A percentile compares a stretch with the other conserved stretches of the same genome.
These are phyloP conservation scores for Gossypium turneri DNA, from an alignment of 345 rosid genomes.

Conservation along the genomic window DNA sequence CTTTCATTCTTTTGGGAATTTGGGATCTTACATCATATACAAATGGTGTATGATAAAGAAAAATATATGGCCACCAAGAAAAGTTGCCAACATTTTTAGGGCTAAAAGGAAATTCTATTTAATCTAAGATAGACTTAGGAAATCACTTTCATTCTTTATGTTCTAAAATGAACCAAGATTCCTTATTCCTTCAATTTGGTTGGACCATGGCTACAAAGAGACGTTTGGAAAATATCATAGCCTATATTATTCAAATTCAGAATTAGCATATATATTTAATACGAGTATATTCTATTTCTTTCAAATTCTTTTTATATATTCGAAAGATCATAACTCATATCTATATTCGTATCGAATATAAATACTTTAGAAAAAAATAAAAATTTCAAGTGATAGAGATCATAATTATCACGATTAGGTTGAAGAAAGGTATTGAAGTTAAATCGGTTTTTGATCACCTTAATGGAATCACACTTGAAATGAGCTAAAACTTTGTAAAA, in stretches of 20 bases:
- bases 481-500: background rate
- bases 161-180: background rate
- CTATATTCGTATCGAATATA: too few relatives aligned
- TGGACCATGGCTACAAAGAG: background rate
- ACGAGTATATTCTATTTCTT: too few relatives aligned
- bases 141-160: background rate
- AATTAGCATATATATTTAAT: too few relatives aligned
- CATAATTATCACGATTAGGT: background rate
- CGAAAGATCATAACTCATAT: too few relatives aligned
- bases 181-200: conserved; percentile 5
- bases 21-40: conserved; percentile 3
- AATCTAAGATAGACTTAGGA: background rate
- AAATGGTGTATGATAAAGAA: background rate
- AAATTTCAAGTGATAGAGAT: background rate
- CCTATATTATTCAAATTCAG: background rate
- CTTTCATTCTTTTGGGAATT: background rate
- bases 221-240: background rate
- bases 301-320: too few relatives aligned
- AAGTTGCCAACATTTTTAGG: conserved; percentile 1
- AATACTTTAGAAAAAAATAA: background rate
- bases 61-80: background rate
- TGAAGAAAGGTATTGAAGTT: background rate
- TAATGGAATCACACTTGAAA: background rate
- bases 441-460: background rate
- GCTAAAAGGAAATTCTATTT: background rate